A percentile compares a stretch with the other conserved stretches of the same genome.
Conservation (phyloP, 257 asterid species). For the Asclepias syriaca region DNA sequence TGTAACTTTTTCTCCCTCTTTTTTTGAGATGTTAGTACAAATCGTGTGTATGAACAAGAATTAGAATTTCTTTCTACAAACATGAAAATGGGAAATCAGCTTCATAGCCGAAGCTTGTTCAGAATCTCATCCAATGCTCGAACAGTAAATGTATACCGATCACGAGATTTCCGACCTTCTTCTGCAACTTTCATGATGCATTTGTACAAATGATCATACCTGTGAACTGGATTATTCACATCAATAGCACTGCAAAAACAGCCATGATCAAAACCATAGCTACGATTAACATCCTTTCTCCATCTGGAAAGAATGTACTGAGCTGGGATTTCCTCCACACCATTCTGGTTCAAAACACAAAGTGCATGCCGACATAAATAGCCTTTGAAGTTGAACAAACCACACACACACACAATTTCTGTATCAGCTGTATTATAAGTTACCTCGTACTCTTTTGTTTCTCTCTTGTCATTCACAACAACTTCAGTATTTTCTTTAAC, state of each 20-base stretch:
- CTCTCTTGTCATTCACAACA: constrained; percentile 32
- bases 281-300: constrained; percentile 46
- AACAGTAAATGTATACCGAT: constrained; percentile 35
- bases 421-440: constrained; percentile 31
- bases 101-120: constrained; percentile 26
- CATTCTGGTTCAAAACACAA: constrained; percentile 40
- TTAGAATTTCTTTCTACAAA: constrained; percentile 2
- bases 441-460: constrained; percentile 45
- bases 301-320: constrained; percentile 53
- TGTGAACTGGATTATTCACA: constrained; percentile 42
- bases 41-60: not conserved
- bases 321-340: constrained; percentile 56
- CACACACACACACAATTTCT: constrained; percentile 43
- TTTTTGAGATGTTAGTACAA: not conserved
- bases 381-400: constrained; percentile 49
- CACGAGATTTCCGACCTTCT: constrained; percentile 48
- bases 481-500: constrained; percentile 38
- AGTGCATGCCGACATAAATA: constrained; percentile 58
- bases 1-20: not conserved
- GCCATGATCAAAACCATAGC: constrained; percentile 27
- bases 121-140: constrained; percentile 40
- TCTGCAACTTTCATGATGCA: constrained; percentile 37
- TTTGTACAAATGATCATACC: constrained; percentile 45
- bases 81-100: constrained; percentile 12
- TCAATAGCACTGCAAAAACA: constrained; percentile 31